These are phyloP conservation scores for Solanum rostratum DNA, from an alignment of 257 asterid genomes.

Conservation along the genomic window DNA sequence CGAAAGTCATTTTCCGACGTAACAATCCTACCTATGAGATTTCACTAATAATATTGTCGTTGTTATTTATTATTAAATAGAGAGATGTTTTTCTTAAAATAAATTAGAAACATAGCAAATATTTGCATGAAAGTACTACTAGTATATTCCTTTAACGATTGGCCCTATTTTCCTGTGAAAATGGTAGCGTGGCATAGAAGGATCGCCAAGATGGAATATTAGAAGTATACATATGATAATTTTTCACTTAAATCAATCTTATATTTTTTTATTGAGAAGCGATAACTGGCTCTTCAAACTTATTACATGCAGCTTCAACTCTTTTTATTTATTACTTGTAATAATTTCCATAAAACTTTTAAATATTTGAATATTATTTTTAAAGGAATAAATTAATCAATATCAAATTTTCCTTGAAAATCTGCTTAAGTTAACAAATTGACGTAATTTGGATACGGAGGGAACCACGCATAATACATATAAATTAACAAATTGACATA, in stretches of 20 bases:
- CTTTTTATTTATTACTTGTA: neutral
- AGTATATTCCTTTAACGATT: too few species aligned
- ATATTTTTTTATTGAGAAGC: too few species aligned
- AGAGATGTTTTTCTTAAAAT: too few species aligned
- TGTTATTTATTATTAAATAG: too few species aligned
- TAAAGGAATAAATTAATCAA: neutral
- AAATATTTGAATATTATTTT: neutral
- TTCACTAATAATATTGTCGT: too few species aligned
- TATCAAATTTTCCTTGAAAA: neutral
- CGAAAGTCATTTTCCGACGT: too few species aligned
- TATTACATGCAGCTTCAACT: neutral
- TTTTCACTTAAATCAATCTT: too few species aligned
- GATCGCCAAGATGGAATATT: neutral
- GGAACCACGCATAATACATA: neutral
- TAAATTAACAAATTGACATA: neutral
- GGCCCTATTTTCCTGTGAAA: neutral
- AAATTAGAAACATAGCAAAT: too few species aligned
- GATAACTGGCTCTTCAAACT: neutral
- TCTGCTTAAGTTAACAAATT: neutral
- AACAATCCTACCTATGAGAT: too few species aligned
- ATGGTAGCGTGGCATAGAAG: neutral
- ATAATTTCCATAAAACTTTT: neutral
- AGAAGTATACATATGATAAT: neutral
- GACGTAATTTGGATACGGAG: neutral
- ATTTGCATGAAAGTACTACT: neutral